Evolutionary conservation across 2,329 filamentous ascomycete species (phyloP).

Genomic region (Colletotrichum truncatum): DNA sequence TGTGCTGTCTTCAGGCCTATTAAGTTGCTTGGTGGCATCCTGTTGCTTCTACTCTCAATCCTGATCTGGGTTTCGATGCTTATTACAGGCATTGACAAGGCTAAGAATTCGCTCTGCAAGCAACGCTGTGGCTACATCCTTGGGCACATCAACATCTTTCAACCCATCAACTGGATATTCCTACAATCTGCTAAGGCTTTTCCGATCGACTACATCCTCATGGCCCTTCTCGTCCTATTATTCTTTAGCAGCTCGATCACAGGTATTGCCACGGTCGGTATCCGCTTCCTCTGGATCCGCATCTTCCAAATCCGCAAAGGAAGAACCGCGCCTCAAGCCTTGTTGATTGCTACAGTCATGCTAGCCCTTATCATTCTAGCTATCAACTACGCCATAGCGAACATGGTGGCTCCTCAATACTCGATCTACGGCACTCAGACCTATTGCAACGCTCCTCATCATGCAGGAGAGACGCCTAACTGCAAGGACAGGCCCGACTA

Average conservation of each 20-base stretch:
- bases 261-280: slow-evolving; percentile 86
- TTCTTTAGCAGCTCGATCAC: slow-evolving; percentile 90
- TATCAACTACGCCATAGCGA: slow-evolving; percentile 91
- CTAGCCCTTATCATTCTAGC: slow-evolving; percentile 89
- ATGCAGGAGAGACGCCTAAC: slow-evolving; percentile 74
- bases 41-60: slow-evolving; percentile 78
- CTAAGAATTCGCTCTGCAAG: slow-evolving; percentile 94
- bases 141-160: slow-evolving; percentile 87
- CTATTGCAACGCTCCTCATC: slow-evolving; percentile 80
- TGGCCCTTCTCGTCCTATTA: slow-evolving; percentile 83
- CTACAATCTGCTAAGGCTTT: slow-evolving; percentile 84
- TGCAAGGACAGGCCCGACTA: slow-evolving; percentile 77
- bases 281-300: slow-evolving; percentile 94
- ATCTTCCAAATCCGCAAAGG: slow-evolving; percentile 92
- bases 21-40: slow-evolving; percentile 84
- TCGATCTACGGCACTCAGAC: slow-evolving; percentile 94
- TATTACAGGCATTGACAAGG: slow-evolving; percentile 95
- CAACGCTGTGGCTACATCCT: slow-evolving; percentile 91
- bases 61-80: slow-evolving; percentile 92
- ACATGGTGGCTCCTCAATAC: slow-evolving; percentile 96
- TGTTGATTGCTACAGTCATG: slow-evolving; percentile 90
- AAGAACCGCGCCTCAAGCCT: slow-evolving; percentile 88
- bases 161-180: slow-evolving; percentile 92
- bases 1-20: slow-evolving; percentile 87
- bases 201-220: slow-evolving; percentile 91